Conservation (phyloP, 1,139 yeast genomes). For the Lodderomyces oxycetoniae region DNA sequence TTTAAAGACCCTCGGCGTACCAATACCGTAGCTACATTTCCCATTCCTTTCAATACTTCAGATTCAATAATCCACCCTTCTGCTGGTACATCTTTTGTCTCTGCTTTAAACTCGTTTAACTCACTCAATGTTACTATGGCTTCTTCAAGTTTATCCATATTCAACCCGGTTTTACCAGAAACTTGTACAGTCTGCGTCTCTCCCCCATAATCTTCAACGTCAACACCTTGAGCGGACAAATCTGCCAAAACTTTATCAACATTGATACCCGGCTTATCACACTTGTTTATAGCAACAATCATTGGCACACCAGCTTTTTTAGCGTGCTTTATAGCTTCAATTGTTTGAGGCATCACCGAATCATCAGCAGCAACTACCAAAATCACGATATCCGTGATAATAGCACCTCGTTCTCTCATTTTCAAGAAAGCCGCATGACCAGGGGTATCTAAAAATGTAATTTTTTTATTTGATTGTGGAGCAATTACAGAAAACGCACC, state of each 20-base stretch:
- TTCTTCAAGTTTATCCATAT: conserved; percentile 87
- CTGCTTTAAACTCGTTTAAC: conserved; percentile 71
- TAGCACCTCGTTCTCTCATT: conserved; percentile 96
- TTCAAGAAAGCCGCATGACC: conserved; percentile 97
- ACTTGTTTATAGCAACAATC: conserved; percentile 88
- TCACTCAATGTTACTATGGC: conserved; percentile 84
- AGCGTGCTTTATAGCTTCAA: conserved; percentile 93
- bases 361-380: conserved; percentile 98
- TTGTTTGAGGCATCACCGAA: conserved; percentile 96
- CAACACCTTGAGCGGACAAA: conserved; percentile 70
- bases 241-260: conserved; percentile 73
- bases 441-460: conserved; percentile 94
- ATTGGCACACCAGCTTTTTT: conserved; percentile 78
- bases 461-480: conserved; percentile 65
- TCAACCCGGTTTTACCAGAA: conserved; percentile 77
- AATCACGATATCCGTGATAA: conserved; percentile 85
- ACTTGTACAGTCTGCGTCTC: conserved; percentile 87
- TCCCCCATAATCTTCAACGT: conserved; percentile 92
- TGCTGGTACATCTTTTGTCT: conserved; percentile 45
- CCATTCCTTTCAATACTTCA: conserved; percentile 75
- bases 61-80: conserved; percentile 95
- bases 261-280: conserved; percentile 76
- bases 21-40: conserved; percentile 80
- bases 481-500: conserved; percentile 92
- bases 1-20: conserved; percentile 75